These are phyloP conservation scores for Pseudogymnoascus sp. DNA, from an alignment of 2,329 filamentous ascomycete genomes.

Conservation along the genomic window DNA sequence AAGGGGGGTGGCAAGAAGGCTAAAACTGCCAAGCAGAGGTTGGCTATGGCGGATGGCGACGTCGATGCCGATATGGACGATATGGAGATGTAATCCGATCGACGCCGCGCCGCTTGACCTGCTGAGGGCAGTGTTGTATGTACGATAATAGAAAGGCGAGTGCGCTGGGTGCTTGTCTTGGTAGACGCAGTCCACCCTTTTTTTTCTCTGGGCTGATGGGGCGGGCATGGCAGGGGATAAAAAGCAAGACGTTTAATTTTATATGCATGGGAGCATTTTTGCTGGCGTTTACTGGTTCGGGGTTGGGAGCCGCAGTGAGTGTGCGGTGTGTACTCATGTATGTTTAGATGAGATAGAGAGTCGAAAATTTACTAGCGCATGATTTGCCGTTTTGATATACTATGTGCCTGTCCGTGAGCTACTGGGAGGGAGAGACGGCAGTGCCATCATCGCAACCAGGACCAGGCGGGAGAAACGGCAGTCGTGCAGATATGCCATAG, in stretches of 20 bases:
- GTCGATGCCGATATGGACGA: slow-evolving; percentile 19
- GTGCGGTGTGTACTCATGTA: slow-evolving; percentile 7
- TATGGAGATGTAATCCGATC: slow-evolving; percentile 8
- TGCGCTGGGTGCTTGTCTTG: slow-evolving; percentile 2
- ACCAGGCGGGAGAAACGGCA: not conserved
- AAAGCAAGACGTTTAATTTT: slow-evolving; percentile 6
- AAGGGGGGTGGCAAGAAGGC: slow-evolving; percentile 54
- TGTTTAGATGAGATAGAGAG: slow-evolving; percentile 8
- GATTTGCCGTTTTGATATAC: not conserved
- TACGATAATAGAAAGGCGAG: slow-evolving; percentile 3
- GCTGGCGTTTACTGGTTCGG: not conserved
- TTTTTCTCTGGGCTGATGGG: slow-evolving; percentile 7
- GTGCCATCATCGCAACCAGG: not conserved
- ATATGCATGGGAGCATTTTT: slow-evolving; percentile 9
- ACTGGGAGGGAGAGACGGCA: not conserved
- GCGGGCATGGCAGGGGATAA: slow-evolving; percentile 7
- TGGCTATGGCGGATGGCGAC: slow-evolving; percentile 60
- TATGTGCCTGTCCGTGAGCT: not conserved
- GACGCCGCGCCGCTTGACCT: not conserved
- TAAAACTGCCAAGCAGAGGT: slow-evolving; percentile 62
- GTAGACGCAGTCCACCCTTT: slow-evolving; percentile 3
- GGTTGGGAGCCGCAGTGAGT: not conserved
- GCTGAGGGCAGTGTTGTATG: not conserved
- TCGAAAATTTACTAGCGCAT: not conserved
- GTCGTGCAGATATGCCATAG: not conserved